These are phyloP conservation scores for Hansfordia pulvinata DNA, from an alignment of 2,329 filamentous ascomycete genomes.

Conservation along the genomic window DNA sequence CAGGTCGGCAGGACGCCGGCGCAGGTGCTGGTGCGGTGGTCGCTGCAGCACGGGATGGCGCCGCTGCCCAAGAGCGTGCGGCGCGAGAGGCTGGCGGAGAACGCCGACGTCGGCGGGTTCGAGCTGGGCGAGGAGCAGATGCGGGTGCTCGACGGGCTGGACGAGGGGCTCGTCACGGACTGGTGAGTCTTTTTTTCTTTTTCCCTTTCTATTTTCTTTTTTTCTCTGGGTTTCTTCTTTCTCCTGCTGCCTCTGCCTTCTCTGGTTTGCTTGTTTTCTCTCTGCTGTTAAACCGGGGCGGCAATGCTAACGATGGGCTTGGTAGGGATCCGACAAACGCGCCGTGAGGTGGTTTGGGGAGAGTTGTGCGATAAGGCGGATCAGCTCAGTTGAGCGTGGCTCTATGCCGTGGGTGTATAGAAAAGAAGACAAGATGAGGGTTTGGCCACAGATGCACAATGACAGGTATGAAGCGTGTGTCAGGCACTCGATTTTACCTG, in stretches of 20 bases:
- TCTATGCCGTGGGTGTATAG: too few species aligned
- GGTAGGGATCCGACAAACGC: background rate
- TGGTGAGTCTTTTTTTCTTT: constrained; percentile 25
- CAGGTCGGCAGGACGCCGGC: constrained; percentile 60
- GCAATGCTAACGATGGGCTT: background rate
- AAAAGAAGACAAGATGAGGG: too few species aligned
- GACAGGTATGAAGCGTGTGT: too few species aligned
- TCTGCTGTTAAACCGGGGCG: background rate
- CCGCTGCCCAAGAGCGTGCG: constrained; percentile 61
- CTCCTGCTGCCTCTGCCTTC: background rate
- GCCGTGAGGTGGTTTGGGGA: too few species aligned
- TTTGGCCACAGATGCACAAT: too few species aligned
- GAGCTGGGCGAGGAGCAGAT: constrained; percentile 51
- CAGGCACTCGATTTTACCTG: too few species aligned
- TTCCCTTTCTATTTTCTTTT: background rate
- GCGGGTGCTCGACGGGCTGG: constrained; percentile 45
- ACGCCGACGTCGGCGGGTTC: constrained; percentile 46
- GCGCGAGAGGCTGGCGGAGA: constrained; percentile 48
- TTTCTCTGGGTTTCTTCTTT: background rate
- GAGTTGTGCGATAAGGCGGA: too few species aligned
- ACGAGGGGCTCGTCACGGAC: constrained; percentile 63
- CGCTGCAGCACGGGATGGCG: constrained; percentile 59
- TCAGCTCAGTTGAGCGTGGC: too few species aligned
- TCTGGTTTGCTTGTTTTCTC: background rate
- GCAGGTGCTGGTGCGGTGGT: constrained; percentile 66